These are phyloP conservation scores for Exophiala phaeomuriformis DNA, from an alignment of 2,329 filamentous ascomycete genomes.

Conservation along the genomic window DNA sequence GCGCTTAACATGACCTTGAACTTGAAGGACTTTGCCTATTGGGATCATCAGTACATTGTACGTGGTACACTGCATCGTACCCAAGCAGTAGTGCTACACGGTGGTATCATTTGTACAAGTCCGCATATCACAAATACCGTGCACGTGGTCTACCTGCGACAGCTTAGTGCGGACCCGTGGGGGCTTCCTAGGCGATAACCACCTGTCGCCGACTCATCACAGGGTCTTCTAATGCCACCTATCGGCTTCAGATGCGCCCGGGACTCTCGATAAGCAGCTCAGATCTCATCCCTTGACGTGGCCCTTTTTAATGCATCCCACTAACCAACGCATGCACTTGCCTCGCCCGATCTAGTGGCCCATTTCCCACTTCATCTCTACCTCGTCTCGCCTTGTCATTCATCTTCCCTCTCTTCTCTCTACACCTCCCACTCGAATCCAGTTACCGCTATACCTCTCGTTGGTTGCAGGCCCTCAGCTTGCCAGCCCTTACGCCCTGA, in stretches of 20 bases:
- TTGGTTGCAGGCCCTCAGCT: background rate
- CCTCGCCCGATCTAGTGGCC: slow-evolving; percentile 8
- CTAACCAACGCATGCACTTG: slow-evolving; percentile 4
- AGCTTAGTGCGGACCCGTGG: too few relatives aligned
- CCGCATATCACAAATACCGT: too few relatives aligned
- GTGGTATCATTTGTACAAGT: too few relatives aligned
- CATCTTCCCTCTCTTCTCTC: slow-evolving; percentile 3
- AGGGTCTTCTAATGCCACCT: background rate
- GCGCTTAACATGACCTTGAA: too few relatives aligned
- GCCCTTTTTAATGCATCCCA: background rate
- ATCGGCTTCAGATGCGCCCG: background rate
- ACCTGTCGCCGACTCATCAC: too few relatives aligned
- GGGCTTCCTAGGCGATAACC: too few relatives aligned
- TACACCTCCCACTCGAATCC: background rate
- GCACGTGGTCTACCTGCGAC: too few relatives aligned
- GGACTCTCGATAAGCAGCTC: slow-evolving; percentile 2
- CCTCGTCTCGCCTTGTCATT: slow-evolving; percentile 2
- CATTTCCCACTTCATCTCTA: slow-evolving; percentile 6
- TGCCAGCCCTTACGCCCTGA: slow-evolving; percentile 1
- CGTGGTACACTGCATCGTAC: too few relatives aligned
- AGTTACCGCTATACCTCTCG: background rate
- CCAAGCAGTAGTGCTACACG: too few relatives aligned
- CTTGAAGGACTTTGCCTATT: too few relatives aligned
- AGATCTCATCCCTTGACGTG: too few relatives aligned
- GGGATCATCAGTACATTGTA: too few relatives aligned